phyloP scores from a whole-genome alignment of 2,329 filamentous ascomycete genomes.

The Rugonectria rugulosa region DNA sequence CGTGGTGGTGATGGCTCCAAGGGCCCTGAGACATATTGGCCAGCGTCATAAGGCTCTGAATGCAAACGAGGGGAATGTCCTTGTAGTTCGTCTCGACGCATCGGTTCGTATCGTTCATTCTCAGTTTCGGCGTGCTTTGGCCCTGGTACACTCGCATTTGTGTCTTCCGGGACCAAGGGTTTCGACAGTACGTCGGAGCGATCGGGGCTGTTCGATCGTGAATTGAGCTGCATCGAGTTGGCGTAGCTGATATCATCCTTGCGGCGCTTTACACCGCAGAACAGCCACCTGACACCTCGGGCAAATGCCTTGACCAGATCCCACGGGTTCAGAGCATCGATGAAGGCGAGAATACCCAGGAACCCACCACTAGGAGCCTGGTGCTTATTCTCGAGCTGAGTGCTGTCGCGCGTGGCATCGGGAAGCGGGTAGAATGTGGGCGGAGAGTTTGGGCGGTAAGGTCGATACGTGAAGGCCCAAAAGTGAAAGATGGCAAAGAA shows the following conservation, averaged over 20 bases:
- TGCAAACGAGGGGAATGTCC: not conserved
- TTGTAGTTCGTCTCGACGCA: not conserved
- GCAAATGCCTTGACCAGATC: constrained; percentile 83
- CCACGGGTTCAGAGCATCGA: constrained; percentile 80
- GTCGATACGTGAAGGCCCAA: constrained; percentile 81
- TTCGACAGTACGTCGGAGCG: constrained; percentile 20
- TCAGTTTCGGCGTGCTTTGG: not conserved
- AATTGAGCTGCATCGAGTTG: constrained; percentile 20
- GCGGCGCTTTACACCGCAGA: constrained; percentile 73
- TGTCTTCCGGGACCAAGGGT: not conserved
- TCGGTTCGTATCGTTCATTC: constrained; percentile 15
- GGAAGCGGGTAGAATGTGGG: constrained; percentile 56
- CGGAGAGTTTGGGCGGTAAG: constrained; percentile 64
- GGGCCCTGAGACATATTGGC: not conserved
- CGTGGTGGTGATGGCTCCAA: not conserved
- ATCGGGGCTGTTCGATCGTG: constrained; percentile 42
- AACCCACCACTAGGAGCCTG: constrained; percentile 68
- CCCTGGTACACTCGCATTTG: not conserved
- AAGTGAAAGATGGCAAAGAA: constrained; percentile 80
- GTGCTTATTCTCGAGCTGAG: constrained; percentile 53
- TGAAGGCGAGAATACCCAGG: constrained; percentile 69
- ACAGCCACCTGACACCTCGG: constrained; percentile 80
- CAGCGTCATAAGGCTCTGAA: constrained; percentile 5
- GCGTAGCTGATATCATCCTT: constrained; percentile 59
- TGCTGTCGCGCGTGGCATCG: constrained; percentile 49